Base-by-base conservation (phyloP, 345 rosid genomes). In the Lumnitzera racemosa region DNA sequence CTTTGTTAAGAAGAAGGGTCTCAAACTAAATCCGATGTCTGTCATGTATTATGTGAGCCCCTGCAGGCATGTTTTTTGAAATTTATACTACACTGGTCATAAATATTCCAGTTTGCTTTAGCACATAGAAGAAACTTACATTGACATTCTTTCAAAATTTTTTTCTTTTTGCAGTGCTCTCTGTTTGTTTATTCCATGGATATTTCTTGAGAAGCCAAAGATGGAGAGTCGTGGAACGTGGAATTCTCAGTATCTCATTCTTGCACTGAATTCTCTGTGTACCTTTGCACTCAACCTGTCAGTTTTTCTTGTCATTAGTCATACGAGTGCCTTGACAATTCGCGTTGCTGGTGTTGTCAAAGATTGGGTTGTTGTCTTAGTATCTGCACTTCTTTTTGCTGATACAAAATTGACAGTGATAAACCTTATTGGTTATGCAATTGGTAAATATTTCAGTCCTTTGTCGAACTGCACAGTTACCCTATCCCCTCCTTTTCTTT, bases 301-400 rank as follows among this genome's bases (percentile, higher is more conserved):
- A 23, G 98, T 92, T 64, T 92, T 92, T 79, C 72, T 92, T 25
- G 97, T 92, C 75, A 92, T 92, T 68, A 89, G 97, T 23, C 98
- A 89, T 66, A 92, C 98, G 24, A 92, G 98, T 59, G 98, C 98
- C 67, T 83, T 92, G 66, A 92, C 97, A 67, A 92, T 92, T 66
- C 96, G 98, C 51, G 98, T 92, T 43, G 97, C 98, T 74, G 98
- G 98, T 49, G 96, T 92, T 62, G 95, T 92, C 78, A 92, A 92
- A 84, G 98, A 92, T 64, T 92, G 98, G 98, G 90, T 92, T 59
- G 98, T 92, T 61, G 98, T 92, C 64, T 71, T 89, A 74, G 70
- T 92, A 54, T 92, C 98, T 59, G 95, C 98, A 47, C 80, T 87
- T 68, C 83, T 89, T 41, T 92, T 92, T 65, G 97, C 96, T 0